Evolutionary conservation across 2,329 filamentous ascomycete genomes (phyloP), one percentile per base, ranked within the genome.

Genomic region (Alternaria atra): DNA sequence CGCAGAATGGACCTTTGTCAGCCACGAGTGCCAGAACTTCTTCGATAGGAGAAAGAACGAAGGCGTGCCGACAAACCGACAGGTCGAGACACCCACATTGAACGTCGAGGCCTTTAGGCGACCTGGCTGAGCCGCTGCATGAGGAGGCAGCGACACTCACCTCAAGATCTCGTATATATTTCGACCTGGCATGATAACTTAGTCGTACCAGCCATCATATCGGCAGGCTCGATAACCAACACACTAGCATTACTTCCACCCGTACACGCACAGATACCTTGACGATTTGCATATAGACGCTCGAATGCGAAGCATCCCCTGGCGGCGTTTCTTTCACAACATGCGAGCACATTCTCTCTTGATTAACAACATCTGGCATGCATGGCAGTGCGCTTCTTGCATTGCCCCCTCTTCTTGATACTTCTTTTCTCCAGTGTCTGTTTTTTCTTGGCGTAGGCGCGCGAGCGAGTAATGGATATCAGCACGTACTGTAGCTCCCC

Each of bases 11-110:
- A 84, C 85, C 20, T 81, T 91, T 17, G 86, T 94, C 20, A 87
- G 93, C 15, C 86, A 87, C 57, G 92, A 95, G 75, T 92, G 89
- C 80, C 92, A 94, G 79, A 91, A 88, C 72, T 95, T 94, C 77
- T 87, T 93, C 32, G 91, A 94, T 60, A 84, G 91, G 46, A 85
- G 92, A 55, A 88, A 89, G 52, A 87, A 88, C 47, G 92, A 95
- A 74, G 91, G 91, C 44, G 86, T 93, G 9, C 84, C 86, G 2
- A 82, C 82, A 0, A 85, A 92, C 61, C 83, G 81, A 66, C 87
- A 89, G 43, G 88, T 94, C 42, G 91, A 94, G 77, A 89, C 90
- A 42, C 89, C 89, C 2, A 83, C 81, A 6, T 80, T 91, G 23
- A 85, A 86, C 1, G 86, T 91, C 6, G 89, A 91, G 65, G 85